Base-by-base conservation (phyloP, 1,284 basidiomycete genomes). In the Puccinia polysora region DNA sequence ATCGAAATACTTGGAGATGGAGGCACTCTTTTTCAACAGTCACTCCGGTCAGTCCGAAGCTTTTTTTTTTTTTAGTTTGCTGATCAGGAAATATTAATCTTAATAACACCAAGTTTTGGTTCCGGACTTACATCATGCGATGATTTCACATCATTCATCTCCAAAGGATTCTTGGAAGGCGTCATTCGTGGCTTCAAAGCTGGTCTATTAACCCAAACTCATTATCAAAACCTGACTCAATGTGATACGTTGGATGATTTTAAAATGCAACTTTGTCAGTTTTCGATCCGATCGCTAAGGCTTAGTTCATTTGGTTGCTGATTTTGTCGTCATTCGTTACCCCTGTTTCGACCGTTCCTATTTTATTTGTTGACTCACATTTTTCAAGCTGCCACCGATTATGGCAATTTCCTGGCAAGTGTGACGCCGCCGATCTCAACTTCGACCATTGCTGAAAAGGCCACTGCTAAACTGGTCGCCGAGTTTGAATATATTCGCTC, bases 371-470 rank as follows among this genome's bases (percentile, higher is more conserved):
- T 4, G 8, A 20, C 10, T 45, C 20, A 2, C n/a, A 18, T 38
- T 23, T 28, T 40, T 18, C 34, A 36, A 55, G 90, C 90, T 7
- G 87, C 94, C 6, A 98, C 95, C 10, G 96, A 99, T 83, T 98
- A 99, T 81, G 93, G 94, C 79, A 97, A 93, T 82, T 98, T 99
- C 80, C 88, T 99, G 60, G 88, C 95, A 43, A 97, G 97, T 80
- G 96, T 98, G 80, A 88, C 94, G 2, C 85, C 91, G n/a, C 95
- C 94, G 18, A 86, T 97, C 74, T 91, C 91, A 64, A 97, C 95
- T 6, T 88, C 91, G 4, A 94, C 91, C 62, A 97, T 98, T 78
- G 86, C 91, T 15, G 93, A 96, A 81, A 94, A 89, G 82, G 95
- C 96, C 15, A 97, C 94, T 0, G 88, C 92, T 78, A 85, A 92